A percentile compares a stretch with the other conserved stretches of the same genome.
phyloP scores from a whole-genome alignment of 805 yeast species.

The Wickerhamiella brachini region DNA sequence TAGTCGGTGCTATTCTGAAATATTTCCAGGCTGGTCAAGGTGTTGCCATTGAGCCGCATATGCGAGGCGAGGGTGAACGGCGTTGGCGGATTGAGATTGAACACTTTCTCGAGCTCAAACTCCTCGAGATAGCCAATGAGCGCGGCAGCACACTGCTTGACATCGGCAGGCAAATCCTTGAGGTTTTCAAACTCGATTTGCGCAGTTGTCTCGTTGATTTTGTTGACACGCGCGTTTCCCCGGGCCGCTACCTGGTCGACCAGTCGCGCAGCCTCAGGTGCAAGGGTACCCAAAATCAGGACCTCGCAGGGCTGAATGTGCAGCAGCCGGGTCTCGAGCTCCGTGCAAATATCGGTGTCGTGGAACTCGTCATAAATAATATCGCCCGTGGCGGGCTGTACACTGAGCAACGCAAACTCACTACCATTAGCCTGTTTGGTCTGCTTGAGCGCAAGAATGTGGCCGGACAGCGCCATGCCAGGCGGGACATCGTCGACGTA shows the following conservation, averaged over 20 bases:
- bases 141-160: neutral
- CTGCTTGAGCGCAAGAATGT: conserved; percentile 14
- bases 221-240: conserved; percentile 2
- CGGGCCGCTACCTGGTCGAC: conserved; percentile 3
- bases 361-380: conserved; percentile 55
- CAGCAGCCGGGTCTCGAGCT: conserved; percentile 57
- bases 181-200: neutral
- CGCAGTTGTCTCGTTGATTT: neutral
- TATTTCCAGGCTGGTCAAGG: conserved; percentile 61
- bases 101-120: conserved; percentile 45
- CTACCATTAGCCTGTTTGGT: neutral
- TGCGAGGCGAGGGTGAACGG: conserved; percentile 36
- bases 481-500: conserved; percentile 46
- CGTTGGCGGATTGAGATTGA: conserved; percentile 38
- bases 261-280: conserved; percentile 17
- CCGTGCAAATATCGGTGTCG: conserved; percentile 44
- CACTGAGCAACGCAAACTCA: conserved; percentile 39
- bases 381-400: conserved; percentile 64
- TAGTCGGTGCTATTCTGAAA: conserved; percentile 50
- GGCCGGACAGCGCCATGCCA: conserved; percentile 16
- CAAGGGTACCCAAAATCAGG: conserved; percentile 31
- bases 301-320: conserved; percentile 73
- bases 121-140: conserved; percentile 36
- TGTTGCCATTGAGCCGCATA: conserved; percentile 48
- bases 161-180: neutral